phyloP scores from a whole-genome alignment of 2,329 filamentous ascomycete species.

The Botrytis pseudocinerea region DNA sequence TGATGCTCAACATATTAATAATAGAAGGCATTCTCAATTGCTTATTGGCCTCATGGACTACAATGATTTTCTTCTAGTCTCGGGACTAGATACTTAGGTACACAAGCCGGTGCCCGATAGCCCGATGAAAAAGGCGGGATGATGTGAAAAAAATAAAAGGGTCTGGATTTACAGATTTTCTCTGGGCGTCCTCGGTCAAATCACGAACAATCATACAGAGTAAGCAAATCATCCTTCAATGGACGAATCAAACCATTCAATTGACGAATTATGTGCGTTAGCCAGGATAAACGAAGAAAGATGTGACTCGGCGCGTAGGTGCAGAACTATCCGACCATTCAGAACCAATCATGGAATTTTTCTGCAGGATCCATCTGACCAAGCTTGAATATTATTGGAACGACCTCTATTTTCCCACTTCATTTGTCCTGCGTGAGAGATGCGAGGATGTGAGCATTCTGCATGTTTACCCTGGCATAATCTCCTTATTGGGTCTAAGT shows the following conservation, averaged over 20 bases:
- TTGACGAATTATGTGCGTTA: slow-evolving; percentile 32
- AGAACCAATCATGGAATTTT: slow-evolving; percentile 30
- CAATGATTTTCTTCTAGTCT: slow-evolving; percentile 3
- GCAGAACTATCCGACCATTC: slow-evolving; percentile 23
- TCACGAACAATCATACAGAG: slow-evolving; percentile 10
- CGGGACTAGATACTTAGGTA: slow-evolving; percentile 2
- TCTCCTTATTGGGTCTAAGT: slow-evolving; percentile 16
- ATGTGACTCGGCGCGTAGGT: slow-evolving; percentile 33
- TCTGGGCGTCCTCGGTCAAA: slow-evolving; percentile 10
- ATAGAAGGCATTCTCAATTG: background rate
- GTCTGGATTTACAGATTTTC: slow-evolving; percentile 15
- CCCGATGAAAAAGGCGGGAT: slow-evolving; percentile 16
- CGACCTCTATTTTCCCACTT: slow-evolving; percentile 1
- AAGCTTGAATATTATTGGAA: slow-evolving; percentile 28
- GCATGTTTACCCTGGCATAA: slow-evolving; percentile 3
- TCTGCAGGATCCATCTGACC: slow-evolving; percentile 22
- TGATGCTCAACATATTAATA: background rate
- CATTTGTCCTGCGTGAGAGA: slow-evolving; percentile 6
- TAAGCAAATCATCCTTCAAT: background rate
- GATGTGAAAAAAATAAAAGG: slow-evolving; percentile 6
- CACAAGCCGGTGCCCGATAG: slow-evolving; percentile 8
- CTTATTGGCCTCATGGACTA: slow-evolving; percentile 3
- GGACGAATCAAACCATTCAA: slow-evolving; percentile 11
- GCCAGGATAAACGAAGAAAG: slow-evolving; percentile 21
- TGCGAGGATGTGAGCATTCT: slow-evolving; percentile 6